A percentile compares a stretch with the other conserved stretches of the same genome.
phyloP scores from a whole-genome alignment of 257 asterid genomes.

The Jaltomata sinuosa region DNA sequence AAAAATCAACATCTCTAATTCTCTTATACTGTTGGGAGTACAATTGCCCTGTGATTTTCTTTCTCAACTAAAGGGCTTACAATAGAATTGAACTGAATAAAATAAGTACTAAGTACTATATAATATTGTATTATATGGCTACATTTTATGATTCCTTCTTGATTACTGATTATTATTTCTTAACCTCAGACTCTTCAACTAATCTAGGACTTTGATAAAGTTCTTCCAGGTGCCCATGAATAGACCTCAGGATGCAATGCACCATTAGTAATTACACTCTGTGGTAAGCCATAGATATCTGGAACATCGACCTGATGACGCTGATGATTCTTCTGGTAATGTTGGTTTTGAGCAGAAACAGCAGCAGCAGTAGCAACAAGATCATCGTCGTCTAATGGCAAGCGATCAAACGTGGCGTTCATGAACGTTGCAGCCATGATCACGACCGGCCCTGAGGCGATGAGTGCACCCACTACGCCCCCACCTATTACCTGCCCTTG shows the following conservation, averaged over 20 bases:
- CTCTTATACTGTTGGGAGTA: background rate
- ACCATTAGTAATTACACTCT: constrained; percentile 55
- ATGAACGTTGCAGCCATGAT: constrained; percentile 84
- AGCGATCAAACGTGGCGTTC: constrained; percentile 70
- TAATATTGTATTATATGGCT: background rate
- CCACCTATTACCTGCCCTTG: constrained; percentile 96
- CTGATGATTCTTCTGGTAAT: constrained; percentile 36
- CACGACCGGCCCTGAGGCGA: constrained; percentile 93
- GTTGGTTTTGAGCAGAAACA: constrained; percentile 26
- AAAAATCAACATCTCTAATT: background rate
- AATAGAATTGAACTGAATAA: background rate
- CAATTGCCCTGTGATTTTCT: background rate
- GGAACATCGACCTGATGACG: constrained; percentile 42
- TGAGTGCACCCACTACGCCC: constrained; percentile 61
- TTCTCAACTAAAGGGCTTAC: background rate
- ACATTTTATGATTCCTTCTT: background rate
- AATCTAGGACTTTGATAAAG: constrained; percentile 29
- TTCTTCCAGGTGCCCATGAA: constrained; percentile 50
- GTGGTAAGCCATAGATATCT: constrained; percentile 57
- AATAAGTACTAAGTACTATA: background rate
- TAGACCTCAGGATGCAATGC: constrained; percentile 35
- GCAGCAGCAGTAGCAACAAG: background rate
- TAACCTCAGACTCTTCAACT: background rate
- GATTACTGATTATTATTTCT: background rate
- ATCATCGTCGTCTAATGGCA: constrained; percentile 69